Evolutionary conservation across 768 basidiomycete genomes (phyloP), one percentile per base, ranked within the genome.

Genomic region (Dentipellis fragilis): DNA sequence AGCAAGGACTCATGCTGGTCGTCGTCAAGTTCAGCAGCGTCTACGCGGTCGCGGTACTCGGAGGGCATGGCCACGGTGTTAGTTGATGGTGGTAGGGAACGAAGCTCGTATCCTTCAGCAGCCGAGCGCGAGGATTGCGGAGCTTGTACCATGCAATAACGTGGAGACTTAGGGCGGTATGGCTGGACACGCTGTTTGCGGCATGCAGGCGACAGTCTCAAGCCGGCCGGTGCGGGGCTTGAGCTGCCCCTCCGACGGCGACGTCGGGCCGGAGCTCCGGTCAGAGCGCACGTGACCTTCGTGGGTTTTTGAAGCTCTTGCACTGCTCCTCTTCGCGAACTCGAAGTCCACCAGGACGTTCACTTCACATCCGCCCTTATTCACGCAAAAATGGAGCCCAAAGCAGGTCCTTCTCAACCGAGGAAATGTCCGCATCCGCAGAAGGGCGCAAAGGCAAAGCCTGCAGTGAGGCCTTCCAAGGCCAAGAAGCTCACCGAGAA

Each of bases 401-500:
- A 45, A 52, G 36, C 55, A 45, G 49, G 55, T 35, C 50, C 52
- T 19, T 56, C 52, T n/a, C 22, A 54, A 39, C 55, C 40, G 4
- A 54, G 36, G 17, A 56, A 57, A 42, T 54, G 46, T 16, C 21
- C 19, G 9, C 54, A 38, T 16, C 21, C 19, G 9, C 54, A 38
- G 36, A 60, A 60, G 51, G 54, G 10, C 9, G 29, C 21, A 2
- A 62, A 57, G 42, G 23, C 21, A 17, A 29, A 51, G 10, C 37
- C 12, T 23, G 38, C 17, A 14, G n/a, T 51, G 37, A 38, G 52
- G 11, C 57, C 52, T 10, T 60, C 61, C 14, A 62, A 42, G 16
- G 51, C 37, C 23, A 57, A 50, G 39, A 59, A 52, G 23, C 52
- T 62, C 19, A 56, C 56, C 14, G 61, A 62, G 37, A 62, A 62